Conservation (phyloP, 257 asterid genomes). For the Scutellaria barbata region DNA sequence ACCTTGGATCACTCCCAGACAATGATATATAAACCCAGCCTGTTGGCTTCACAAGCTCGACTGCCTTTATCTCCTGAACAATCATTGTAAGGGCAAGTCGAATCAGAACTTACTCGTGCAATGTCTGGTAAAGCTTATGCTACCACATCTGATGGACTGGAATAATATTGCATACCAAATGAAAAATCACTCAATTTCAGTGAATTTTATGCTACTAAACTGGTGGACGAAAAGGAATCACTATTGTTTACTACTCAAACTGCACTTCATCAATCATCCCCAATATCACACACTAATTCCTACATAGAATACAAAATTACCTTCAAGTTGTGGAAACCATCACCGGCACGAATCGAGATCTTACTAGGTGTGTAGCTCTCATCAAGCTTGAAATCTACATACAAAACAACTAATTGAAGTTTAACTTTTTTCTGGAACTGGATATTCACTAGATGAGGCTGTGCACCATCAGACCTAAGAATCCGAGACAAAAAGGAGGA, state of each 20-base stretch:
- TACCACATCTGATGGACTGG: neutral
- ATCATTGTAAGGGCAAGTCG: constrained; percentile 26
- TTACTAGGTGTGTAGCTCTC: constrained; percentile 98
- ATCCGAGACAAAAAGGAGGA: constrained; percentile 10
- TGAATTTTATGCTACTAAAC: neutral
- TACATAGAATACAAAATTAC: constrained; percentile 38
- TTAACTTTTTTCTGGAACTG: constrained; percentile 96
- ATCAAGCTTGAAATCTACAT: constrained; percentile 95
- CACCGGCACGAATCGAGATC: constrained; percentile 90
- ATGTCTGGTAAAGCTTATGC: neutral
- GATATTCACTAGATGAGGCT: constrained; percentile 91
- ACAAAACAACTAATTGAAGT: constrained; percentile 74
- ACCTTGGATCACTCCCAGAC: constrained; percentile 96
- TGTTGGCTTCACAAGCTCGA: constrained; percentile 86
- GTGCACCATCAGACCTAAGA: constrained; percentile 92
- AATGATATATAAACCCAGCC: constrained; percentile 90
- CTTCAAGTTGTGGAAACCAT: constrained; percentile 97
- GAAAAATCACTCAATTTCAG: neutral
- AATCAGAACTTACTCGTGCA: constrained; percentile 17
- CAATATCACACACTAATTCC: neutral
- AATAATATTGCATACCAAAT: neutral
- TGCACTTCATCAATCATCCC: neutral
- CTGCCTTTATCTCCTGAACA: constrained; percentile 78
- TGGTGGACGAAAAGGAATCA: neutral
- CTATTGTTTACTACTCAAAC: neutral